Evolutionary conservation across 805 yeast species (phyloP), one percentile per base, ranked within the genome.

Genomic region (Metschnikowia chrysomelidarum): DNA sequence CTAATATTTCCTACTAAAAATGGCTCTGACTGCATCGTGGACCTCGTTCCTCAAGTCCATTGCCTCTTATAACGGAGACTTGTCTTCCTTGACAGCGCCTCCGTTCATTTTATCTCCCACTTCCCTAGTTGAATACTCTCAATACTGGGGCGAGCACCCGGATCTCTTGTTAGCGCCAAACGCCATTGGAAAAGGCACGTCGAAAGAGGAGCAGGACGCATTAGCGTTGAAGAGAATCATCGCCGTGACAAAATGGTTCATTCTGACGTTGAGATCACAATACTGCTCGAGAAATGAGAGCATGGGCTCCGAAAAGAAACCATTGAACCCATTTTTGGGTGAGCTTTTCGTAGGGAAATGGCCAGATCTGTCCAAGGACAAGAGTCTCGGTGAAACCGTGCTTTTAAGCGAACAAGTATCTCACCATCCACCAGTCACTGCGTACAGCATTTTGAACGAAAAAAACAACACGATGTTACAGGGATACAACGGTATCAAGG

Each of bases 391-490:
- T 26, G 94, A 86, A 43, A 85, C 96, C 17, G 62, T 78, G 9
- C 68, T 91, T 32, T 54, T 87, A 36, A 78, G 89, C 45, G 98
- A 93, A 62, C 98, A 93, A 64, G 97, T 93, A 10, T 80, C 89
- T 43, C 98, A 93, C 64, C 98, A 93, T 60, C 98, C 98, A 12
- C 98, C 98, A 17, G 82, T 85, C 22, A 89, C 98, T n/a, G 97
- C 93, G 5, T 93, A 88, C 57, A 76, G 88, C 27, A 75, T 93
- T 37, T 66, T 76, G 53, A 88, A 88, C 57, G 84, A 80, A 44
- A 76, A 78, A 51, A 73, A 82, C 58, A 73, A 80, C 21, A 81
- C 82, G 17, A 62, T 68, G 26, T 68, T 88, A 44, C 85, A 89
- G 60, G 98, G 98, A 35, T 91, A 87, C 65, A 89, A 86, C 55